These are phyloP conservation scores for Tolypocladium tundrense DNA, from an alignment of 2,329 filamentous ascomycete genomes.

Conservation along the genomic window DNA sequence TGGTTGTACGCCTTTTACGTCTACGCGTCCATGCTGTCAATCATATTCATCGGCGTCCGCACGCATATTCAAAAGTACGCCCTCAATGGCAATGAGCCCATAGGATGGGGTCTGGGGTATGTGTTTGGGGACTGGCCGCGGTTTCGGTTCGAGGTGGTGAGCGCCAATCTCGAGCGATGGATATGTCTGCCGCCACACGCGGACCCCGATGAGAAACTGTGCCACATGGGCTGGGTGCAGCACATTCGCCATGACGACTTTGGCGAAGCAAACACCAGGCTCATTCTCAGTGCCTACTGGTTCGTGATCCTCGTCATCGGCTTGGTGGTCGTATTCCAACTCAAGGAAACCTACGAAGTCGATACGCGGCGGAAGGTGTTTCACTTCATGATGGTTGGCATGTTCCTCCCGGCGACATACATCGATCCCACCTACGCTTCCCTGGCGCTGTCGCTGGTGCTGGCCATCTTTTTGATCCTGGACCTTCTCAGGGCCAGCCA, in stretches of 20 bases:
- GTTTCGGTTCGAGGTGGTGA: constrained; percentile 63
- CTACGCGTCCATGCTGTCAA: constrained; percentile 54
- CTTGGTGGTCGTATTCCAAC: constrained; percentile 61
- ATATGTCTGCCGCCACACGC: constrained; percentile 53
- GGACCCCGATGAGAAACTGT: constrained; percentile 22
- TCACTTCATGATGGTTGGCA: constrained; percentile 95
- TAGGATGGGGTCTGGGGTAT: constrained; percentile 90
- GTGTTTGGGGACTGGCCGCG: constrained; percentile 67
- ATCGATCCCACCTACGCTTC: constrained; percentile 78
- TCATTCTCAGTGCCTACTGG: constrained; percentile 69
- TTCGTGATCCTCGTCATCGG: constrained; percentile 57
- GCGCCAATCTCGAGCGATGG: constrained; percentile 62
- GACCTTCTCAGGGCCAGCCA: constrained; percentile 87
- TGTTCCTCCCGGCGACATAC: constrained; percentile 81
- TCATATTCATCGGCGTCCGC: constrained; percentile 63
- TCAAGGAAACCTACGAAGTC: constrained; percentile 74
- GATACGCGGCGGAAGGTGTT: constrained; percentile 96
- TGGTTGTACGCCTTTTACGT: constrained; percentile 77
- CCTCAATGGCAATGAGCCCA: constrained; percentile 63
- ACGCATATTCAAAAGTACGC: constrained; percentile 57
- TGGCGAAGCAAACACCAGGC: constrained; percentile 72
- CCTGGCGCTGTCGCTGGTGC: constrained; percentile 66
- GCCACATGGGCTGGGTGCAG: constrained; percentile 50
- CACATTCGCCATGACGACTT: constrained; percentile 53
- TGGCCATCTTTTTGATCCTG: constrained; percentile 78